Percentiles rank a stretch among this genome's conserved stretches.
Conservation (phyloP, 371 early-diverging fungal genomes). For the Rhizopus delemar region DNA sequence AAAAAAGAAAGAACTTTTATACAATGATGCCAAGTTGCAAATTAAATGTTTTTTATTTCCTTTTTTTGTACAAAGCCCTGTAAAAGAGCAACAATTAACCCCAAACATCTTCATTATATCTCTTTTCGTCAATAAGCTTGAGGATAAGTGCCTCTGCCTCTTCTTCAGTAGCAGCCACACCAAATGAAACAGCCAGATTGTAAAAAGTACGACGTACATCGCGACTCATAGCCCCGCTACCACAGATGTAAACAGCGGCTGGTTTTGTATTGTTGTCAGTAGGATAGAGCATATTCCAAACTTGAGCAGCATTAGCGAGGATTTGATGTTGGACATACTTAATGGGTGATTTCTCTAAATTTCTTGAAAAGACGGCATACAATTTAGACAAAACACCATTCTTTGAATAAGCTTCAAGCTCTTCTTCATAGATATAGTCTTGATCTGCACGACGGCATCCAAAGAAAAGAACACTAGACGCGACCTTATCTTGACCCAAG, state of each 20-base stretch:
- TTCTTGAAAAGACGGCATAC: constrained; percentile 73
- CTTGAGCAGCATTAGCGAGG: constrained; percentile 33
- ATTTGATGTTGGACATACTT: constrained; percentile 52
- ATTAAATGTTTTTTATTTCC: too few relatives aligned
- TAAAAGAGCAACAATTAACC: constrained; percentile 28
- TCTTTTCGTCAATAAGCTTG: constrained; percentile 31
- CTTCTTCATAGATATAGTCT: constrained; percentile 76
- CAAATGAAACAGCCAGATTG: constrained; percentile 42
- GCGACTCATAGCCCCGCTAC: constrained; percentile 48
- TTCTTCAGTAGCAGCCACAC: constrained; percentile 26
- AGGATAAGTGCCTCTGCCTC: constrained; percentile 35
- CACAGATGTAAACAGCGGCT: constrained; percentile 46
- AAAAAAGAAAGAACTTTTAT: too few relatives aligned
- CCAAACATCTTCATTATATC: constrained; percentile 56
- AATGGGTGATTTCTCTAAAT: constrained; percentile 25
- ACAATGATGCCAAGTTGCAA: too few relatives aligned
- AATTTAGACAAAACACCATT: constrained; percentile 55
- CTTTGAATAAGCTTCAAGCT: constrained; percentile 55
- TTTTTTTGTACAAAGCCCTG: too few relatives aligned
- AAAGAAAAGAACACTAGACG: constrained; percentile 64
- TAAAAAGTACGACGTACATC: constrained; percentile 49
- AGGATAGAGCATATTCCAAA: constrained; percentile 35
- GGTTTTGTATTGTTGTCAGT: constrained; percentile 13
- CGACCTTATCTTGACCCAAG: constrained; percentile 26
- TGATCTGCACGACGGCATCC: constrained; percentile 73